A percentile compares a stretch with the other conserved stretches of the same genome.
phyloP scores from a whole-genome alignment of 2,329 filamentous ascomycete species.

The Claviceps pusilla region DNA sequence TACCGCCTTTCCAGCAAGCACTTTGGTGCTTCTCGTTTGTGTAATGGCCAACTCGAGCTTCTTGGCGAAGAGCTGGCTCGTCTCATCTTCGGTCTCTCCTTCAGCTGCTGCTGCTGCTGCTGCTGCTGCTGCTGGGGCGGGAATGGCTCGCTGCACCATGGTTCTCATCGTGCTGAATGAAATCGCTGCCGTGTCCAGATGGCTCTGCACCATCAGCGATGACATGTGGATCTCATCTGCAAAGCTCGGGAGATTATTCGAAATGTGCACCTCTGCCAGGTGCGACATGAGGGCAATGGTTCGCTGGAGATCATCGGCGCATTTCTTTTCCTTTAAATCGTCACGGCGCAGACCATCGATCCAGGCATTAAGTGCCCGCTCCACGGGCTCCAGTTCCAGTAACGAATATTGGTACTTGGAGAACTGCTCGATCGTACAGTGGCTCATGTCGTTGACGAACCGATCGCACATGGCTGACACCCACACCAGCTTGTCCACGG shows the following conservation, averaged over 20 bases:
- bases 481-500: slow-evolving; percentile 73
- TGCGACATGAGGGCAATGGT: slow-evolving; percentile 81
- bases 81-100: slow-evolving; percentile 42
- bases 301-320: slow-evolving; percentile 64
- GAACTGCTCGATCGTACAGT: slow-evolving; percentile 67
- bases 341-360: slow-evolving; percentile 73
- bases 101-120: slow-evolving; percentile 4
- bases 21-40: slow-evolving; percentile 69
- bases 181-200: slow-evolving; percentile 63
- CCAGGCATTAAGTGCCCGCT: slow-evolving; percentile 75
- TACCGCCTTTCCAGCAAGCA: slow-evolving; percentile 64
- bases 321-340: slow-evolving; percentile 72
- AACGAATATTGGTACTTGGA: slow-evolving; percentile 62
- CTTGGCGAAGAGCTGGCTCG: slow-evolving; percentile 50
- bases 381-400: slow-evolving; percentile 81
- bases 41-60: slow-evolving; percentile 58
- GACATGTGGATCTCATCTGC: slow-evolving; percentile 70
- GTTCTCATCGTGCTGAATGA: slow-evolving; percentile 47
- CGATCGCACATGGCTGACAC: slow-evolving; percentile 70
- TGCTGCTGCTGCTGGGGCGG: slow-evolving; percentile 11
- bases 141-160: slow-evolving; percentile 53
- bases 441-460: slow-evolving; percentile 65
- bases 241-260: slow-evolving; percentile 52
- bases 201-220: slow-evolving; percentile 59
- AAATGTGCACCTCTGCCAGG: slow-evolving; percentile 66